phyloP scores from a whole-genome alignment of 1,139 yeast genomes.

The Zygoascus meyerae region DNA sequence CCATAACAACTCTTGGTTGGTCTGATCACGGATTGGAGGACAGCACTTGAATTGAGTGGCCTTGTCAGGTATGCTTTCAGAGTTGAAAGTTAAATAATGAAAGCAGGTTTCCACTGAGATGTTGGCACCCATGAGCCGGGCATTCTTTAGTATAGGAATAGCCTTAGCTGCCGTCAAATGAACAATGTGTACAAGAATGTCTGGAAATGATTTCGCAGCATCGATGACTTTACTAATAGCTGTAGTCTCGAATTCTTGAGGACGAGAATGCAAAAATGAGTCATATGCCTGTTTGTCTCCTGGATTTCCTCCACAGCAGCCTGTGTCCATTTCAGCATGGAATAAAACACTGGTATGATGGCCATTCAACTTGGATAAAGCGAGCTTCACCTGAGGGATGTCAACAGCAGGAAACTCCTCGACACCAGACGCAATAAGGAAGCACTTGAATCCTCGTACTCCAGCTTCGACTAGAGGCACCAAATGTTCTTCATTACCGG shows the following conservation, averaged over 20 bases:
- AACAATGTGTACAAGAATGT: conserved; percentile 75
- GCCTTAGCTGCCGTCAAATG: conserved; percentile 86
- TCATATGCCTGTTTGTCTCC: conserved; percentile 38
- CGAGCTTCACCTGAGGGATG: conserved; percentile 54
- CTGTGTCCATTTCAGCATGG: conserved; percentile 78
- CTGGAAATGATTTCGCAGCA: conserved; percentile 50
- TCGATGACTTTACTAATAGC: conserved; percentile 69
- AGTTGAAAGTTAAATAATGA: conserved; percentile 73
- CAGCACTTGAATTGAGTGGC: conserved; percentile 87
- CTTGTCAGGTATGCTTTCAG: conserved; percentile 70
- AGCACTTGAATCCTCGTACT: conserved; percentile 88
- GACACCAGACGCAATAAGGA: conserved; percentile 86
- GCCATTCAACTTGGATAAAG: conserved; percentile 57
- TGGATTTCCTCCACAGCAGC: conserved; percentile 29
- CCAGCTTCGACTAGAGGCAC: conserved; percentile 75
- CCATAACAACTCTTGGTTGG: conserved; percentile 71
- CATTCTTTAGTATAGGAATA: conserved; percentile 57
- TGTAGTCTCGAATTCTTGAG: conserved; percentile 78
- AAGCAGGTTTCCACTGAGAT: conserved; percentile 88
- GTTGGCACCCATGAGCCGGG: conserved; percentile 53
- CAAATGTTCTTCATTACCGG: conserved; percentile 59
- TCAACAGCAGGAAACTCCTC: conserved; percentile 86
- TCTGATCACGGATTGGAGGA: conserved; percentile 81
- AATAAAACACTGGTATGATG: conserved; percentile 73
- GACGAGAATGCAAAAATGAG: conserved; percentile 76